Evolutionary conservation across 208 protist genomes (phyloP).

Genomic region (Porcisia deanei): DNA sequence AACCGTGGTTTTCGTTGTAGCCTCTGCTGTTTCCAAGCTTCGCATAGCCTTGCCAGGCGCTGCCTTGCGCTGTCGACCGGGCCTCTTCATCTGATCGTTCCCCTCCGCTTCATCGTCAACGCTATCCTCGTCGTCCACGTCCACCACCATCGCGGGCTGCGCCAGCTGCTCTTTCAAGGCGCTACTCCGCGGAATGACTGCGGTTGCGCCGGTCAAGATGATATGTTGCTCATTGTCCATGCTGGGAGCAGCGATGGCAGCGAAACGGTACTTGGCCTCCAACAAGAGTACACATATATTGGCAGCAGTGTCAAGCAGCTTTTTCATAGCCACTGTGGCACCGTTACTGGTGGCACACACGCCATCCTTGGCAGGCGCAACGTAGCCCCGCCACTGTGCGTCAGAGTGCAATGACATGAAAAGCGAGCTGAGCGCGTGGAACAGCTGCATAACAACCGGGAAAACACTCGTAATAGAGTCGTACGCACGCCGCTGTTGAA

Average conservation of each 20-base stretch:
- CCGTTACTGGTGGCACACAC: too few relatives aligned
- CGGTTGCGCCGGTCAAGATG: background rate
- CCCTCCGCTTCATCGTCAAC: background rate
- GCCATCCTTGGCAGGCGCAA: background rate
- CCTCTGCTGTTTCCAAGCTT: background rate
- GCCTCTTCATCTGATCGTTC: background rate
- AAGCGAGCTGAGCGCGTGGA: slow-evolving; percentile 1
- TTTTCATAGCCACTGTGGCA: background rate
- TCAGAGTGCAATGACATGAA: background rate
- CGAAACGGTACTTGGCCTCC: slow-evolving; percentile 9
- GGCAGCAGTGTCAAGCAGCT: background rate
- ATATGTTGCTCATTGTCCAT: background rate
- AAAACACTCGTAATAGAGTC: slow-evolving; percentile 11
- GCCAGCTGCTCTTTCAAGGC: background rate
- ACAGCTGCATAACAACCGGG: slow-evolving; percentile 10
- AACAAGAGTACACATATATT: background rate
- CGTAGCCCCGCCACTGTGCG: slow-evolving; percentile 1
- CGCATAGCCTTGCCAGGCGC: background rate
- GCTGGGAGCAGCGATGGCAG: background rate
- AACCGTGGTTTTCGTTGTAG: background rate
- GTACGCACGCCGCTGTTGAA: slow-evolving; percentile 9
- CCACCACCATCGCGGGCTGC: background rate
- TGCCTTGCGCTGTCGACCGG: background rate
- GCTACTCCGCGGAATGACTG: background rate
- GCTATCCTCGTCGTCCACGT: slow-evolving; percentile 7